Conservation (phyloP, 805 yeast species). For the Zygosaccharomyces siamensis region DNA sequence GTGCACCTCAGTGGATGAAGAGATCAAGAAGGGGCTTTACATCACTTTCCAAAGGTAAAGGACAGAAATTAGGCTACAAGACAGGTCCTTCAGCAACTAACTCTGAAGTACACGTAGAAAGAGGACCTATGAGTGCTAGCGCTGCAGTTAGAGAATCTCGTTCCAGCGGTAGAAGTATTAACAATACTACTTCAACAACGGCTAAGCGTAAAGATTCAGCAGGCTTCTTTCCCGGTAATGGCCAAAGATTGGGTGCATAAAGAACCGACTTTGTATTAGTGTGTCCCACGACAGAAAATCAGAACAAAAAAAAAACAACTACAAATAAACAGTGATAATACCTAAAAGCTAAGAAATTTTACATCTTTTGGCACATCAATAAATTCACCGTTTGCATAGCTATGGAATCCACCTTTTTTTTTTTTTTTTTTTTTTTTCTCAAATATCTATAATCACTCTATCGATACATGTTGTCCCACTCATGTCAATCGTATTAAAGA, state of each 20-base stretch:
- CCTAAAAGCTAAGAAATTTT: not conserved
- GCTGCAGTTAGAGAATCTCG: not conserved
- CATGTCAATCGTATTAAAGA: not conserved
- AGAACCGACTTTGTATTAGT: not conserved
- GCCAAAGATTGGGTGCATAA: conserved; percentile 11
- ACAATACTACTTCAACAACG: not conserved
- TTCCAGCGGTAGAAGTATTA: not conserved
- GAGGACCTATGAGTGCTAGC: not conserved
- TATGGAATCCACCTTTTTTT: not conserved
- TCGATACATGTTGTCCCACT: not conserved
- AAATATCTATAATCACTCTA: not conserved
- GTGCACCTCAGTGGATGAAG: conserved; percentile 19
- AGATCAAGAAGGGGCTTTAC: conserved; percentile 1
- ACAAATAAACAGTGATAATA: not conserved
- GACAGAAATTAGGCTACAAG: conserved; percentile 10
- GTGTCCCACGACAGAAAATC: not conserved
- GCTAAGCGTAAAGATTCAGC: conserved; percentile 1
- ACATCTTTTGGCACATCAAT: no score
- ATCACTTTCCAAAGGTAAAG: conserved; percentile 3
- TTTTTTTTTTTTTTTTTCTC: not conserved
- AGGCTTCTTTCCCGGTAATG: conserved; percentile 10
- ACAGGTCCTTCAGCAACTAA: not conserved
- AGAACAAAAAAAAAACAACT: not conserved
- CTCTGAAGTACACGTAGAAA: not conserved
- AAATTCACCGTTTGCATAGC: not conserved